phyloP scores from a whole-genome alignment of 2,329 filamentous ascomycete genomes.

The Fusarium globosum region DNA sequence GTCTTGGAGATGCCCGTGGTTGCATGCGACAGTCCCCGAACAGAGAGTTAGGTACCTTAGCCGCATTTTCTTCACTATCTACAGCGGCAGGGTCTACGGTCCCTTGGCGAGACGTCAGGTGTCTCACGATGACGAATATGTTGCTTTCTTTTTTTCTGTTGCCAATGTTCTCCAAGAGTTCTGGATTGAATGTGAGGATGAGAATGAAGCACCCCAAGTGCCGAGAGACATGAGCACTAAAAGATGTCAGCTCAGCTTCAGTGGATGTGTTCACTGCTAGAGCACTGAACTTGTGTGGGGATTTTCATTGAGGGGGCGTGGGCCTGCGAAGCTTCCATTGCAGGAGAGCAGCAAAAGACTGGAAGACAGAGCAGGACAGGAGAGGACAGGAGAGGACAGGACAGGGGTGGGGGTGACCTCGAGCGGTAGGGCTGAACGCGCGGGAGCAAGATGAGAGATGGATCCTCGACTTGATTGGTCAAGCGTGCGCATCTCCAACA shows the following conservation, averaged over 20 bases:
- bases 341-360: not conserved
- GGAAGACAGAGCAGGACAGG: too few relatives aligned
- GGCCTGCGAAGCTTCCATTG: conserved; percentile 5
- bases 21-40: conserved; percentile 20
- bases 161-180: not conserved
- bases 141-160: not conserved
- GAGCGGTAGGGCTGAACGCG: conserved; percentile 41
- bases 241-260: not conserved
- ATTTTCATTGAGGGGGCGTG: conserved; percentile 16
- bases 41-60: not conserved
- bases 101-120: conserved; percentile 4
- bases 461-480: conserved; percentile 17
- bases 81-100: not conserved
- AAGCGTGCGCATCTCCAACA: conserved; percentile 6
- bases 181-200: not conserved
- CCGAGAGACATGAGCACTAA: conserved; percentile 1
- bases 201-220: not conserved
- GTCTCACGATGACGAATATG: not conserved
- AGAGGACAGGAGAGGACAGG: not conserved
- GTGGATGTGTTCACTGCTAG: not conserved
- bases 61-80: conserved; percentile 6
- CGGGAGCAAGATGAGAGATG: conserved; percentile 39
- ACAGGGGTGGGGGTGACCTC: conserved; percentile 9
- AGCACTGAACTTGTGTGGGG: conserved; percentile 13
- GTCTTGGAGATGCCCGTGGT: conserved; percentile 23